Conservation (phyloP, 179 eudicot genomes). For the Spinacia oleracea region DNA sequence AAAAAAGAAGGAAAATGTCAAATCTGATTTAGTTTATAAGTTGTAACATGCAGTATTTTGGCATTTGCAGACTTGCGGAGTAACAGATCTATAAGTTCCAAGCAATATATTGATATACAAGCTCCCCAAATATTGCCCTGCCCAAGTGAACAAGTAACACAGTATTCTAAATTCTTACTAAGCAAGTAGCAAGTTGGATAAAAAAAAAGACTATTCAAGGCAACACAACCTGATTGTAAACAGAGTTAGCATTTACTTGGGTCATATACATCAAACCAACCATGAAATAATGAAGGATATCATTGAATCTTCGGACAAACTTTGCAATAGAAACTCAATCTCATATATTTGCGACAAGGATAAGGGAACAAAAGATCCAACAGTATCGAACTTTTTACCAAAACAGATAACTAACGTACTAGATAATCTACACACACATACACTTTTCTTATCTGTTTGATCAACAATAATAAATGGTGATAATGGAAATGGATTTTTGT, state of each 20-base stretch:
- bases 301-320: too few relatives aligned
- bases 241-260: not conserved
- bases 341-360: not conserved
- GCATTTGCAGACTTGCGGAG: too few relatives aligned
- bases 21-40: not conserved
- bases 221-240: not conserved
- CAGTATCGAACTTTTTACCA: not conserved
- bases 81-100: not conserved
- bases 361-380: not conserved
- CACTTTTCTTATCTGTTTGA: too few relatives aligned
- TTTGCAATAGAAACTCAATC: not conserved
- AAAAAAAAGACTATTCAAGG: not conserved
- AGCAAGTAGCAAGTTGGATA: not conserved
- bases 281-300: too few relatives aligned
- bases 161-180: not conserved
- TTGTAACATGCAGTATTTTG: not conserved
- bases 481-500: too few relatives aligned
- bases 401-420: too few relatives aligned
- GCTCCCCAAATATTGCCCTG: not conserved
- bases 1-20: too few relatives aligned
- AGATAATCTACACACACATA: too few relatives aligned
- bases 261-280: not conserved
- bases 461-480: too few relatives aligned
- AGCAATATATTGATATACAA: not conserved
- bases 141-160: too few relatives aligned